Conservation (phyloP, 805 yeast species). For the Blastobotrys parvus region DNA sequence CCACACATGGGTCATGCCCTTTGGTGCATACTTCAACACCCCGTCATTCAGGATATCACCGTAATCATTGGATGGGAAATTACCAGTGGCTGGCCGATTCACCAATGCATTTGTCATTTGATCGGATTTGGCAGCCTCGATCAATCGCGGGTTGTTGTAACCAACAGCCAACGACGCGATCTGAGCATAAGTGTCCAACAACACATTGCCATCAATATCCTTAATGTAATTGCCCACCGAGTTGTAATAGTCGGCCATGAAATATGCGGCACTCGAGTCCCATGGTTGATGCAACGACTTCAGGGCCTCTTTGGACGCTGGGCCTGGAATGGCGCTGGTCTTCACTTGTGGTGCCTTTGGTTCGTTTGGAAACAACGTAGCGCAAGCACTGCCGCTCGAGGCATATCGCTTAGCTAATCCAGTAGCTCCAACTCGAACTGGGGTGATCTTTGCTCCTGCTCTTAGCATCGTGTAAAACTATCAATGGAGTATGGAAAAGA, state of each 20-base stretch:
- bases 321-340: constrained; percentile 68
- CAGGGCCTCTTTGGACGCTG: constrained; percentile 47
- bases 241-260: constrained; percentile 66
- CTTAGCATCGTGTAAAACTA: too few relatives aligned
- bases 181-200: constrained; percentile 73
- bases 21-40: constrained; percentile 67
- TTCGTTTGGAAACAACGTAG: constrained; percentile 57
- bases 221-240: constrained; percentile 72
- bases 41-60: constrained; percentile 42
- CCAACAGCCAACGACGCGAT: constrained; percentile 81
- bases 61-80: constrained; percentile 64
- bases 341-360: constrained; percentile 60
- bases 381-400: background rate
- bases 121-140: constrained; percentile 58
- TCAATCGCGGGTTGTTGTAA: constrained; percentile 72
- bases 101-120: constrained; percentile 66
- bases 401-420: too few relatives aligned
- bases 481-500: too few relatives aligned
- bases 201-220: constrained; percentile 71
- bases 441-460: too few relatives aligned
- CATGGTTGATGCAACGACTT: constrained; percentile 50
- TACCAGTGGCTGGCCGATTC: constrained; percentile 80
- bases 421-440: too few relatives aligned
- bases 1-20: constrained; percentile 69
- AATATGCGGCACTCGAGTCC: constrained; percentile 67